A percentile compares a stretch with the other conserved stretches of the same genome.
phyloP scores from a whole-genome alignment of 2,329 filamentous ascomycete species.

The Hyphodiscus sp. region DNA sequence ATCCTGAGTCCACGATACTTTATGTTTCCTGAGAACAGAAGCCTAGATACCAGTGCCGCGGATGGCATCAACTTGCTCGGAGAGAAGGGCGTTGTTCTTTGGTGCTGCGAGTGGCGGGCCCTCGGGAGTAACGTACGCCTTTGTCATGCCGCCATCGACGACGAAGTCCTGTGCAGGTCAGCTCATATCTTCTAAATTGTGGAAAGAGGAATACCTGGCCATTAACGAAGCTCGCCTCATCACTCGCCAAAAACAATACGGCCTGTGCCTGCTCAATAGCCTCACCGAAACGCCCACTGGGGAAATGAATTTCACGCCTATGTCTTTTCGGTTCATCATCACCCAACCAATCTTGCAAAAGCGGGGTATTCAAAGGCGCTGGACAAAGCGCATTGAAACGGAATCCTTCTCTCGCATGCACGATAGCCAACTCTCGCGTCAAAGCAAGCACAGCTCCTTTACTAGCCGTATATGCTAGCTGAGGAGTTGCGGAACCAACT shows the following conservation, averaged over 20 bases:
- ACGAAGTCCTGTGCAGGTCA: conserved; percentile 66
- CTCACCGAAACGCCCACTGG: conserved; percentile 68
- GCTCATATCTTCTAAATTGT: neutral
- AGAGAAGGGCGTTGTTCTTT: conserved; percentile 35
- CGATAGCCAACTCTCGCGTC: conserved; percentile 68
- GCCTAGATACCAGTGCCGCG: conserved; percentile 22
- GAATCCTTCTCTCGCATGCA: conserved; percentile 68
- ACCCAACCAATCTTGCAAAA: conserved; percentile 71
- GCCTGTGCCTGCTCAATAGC: conserved; percentile 72
- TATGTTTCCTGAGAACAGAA: neutral
- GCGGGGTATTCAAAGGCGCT: conserved; percentile 67
- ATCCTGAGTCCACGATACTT: neutral
- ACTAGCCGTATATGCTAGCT: conserved; percentile 69
- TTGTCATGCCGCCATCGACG: conserved; percentile 93
- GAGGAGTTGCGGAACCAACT: conserved; percentile 66
- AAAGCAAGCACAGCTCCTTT: conserved; percentile 71
- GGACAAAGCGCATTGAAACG: conserved; percentile 71
- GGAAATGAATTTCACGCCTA: conserved; percentile 70
- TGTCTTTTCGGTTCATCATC: conserved; percentile 63
- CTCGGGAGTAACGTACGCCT: conserved; percentile 72
- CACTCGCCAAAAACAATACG: conserved; percentile 66
- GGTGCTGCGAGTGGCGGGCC: conserved; percentile 49
- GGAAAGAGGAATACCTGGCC: conserved; percentile 41
- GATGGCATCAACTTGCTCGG: conserved; percentile 30
- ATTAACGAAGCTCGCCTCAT: conserved; percentile 70